Base-by-base conservation (phyloP, 257 asterid genomes). In the Jacaranda copaia region DNA sequence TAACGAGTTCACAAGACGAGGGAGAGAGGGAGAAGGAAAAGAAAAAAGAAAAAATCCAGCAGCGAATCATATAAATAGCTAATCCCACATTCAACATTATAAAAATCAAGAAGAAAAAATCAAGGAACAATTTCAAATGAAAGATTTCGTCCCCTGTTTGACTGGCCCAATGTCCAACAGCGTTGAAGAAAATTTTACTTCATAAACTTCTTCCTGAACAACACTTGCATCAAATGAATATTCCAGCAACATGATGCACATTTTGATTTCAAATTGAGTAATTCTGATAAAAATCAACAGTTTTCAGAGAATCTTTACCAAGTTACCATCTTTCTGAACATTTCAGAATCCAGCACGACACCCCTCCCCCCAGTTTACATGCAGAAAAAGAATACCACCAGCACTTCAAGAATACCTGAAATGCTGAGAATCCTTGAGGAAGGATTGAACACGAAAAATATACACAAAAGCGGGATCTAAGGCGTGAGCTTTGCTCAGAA, bases 391-490 rank as follows among this genome's bases (percentile, higher is more conserved):
- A 57, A 68, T 1, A 70, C 73, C 64, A 59, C 13, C 45, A 74
- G 60, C 68, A 35, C 48, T 62, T 42, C 58, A 13, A 18, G 49
- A 63, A 60, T 78, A 80, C 81, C 82, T 76, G 72, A 73, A 62
- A 68, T 46, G 68, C 81, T 67, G 64, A 66, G 36, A 73, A 65
- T 51, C 68, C 82, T 74, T 19, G 64, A 15, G 68, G 77, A 25
- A n/a, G 52, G 48, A 63, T 73, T 67, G 18, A 40, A 5, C 46
- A 25, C 32, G 32, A 43, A 55, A 63, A 43, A 59, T n/a, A 65
- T 25, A 7, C 68, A 71, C 61, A 64, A 74, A 74, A 81, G 88
- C 83, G 83, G 96, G 96, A 90, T 88, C 92, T 88, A 85, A 81
- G 89, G 43, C 64, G 76, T 72, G 90, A 83, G 83, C 73, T 83